Base-by-base conservation (phyloP, 139 green algal genomes). In the Gonium pectorale region DNA sequence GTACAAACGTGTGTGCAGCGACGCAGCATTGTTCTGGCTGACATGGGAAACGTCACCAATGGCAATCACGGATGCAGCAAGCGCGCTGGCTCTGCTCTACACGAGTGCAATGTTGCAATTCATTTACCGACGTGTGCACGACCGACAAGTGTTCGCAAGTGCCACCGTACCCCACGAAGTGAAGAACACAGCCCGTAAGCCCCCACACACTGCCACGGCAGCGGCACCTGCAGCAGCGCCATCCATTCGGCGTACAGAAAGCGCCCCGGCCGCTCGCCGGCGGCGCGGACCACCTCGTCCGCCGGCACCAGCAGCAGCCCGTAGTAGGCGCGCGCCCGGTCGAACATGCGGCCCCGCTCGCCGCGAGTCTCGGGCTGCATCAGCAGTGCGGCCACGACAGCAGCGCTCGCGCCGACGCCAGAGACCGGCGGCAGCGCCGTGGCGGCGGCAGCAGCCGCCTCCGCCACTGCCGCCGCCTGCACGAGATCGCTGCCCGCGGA, bases 221-320 rank as follows among this genome's bases (percentile, higher is more conserved):
- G n/a, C n/a, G n/a, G n/a, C n/a, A 92, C 92, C 90, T 92, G 81
- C 66, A 96, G 82, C 81, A 96, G 86, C 9, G 90, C 90, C 54
- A 82, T 51, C 80, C 90, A 96, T 64, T 96, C 94, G 3, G 83
- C 43, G 11, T 89, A 75, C 21, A 63, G 67, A 73, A 90, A 96
- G 44, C 91, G 88, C 31, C 80, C 79, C 5, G 94, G 93, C 62
- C 73, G 80, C 38, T 94, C 90, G 0, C 46, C 72, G 7, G 88
- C 91, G 9, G 89, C 81, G 5, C 67, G 67, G 37, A 96, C 72
- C 73, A 96, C 67, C 33, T 88, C 90, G 27, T 92, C 90, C 21
- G 78, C 41, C n/a, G 83, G 71, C 51, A 89, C 80, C 17, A 83
- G 85, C 46, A 95, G 78, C 75, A 95, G 67, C 15, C 60, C 82